phyloP scores from a whole-genome alignment of 1,139 yeast genomes.

The Yamadazyma sp. region DNA sequence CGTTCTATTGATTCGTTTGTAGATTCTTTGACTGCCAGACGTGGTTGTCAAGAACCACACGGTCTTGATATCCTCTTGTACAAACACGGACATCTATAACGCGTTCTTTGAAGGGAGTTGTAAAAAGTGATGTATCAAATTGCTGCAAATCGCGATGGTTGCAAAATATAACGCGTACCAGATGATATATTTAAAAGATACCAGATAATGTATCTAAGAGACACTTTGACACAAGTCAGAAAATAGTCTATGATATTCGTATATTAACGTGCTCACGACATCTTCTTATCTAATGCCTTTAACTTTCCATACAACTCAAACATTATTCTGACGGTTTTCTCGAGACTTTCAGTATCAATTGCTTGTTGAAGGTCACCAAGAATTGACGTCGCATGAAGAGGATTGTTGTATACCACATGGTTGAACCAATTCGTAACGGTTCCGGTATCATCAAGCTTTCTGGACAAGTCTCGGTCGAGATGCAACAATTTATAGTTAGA shows the following conservation, averaged over 20 bases:
- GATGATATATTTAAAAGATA: too few species aligned
- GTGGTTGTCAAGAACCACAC: constrained; percentile 10
- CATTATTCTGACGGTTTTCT: constrained; percentile 28
- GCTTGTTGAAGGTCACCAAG: constrained; percentile 28
- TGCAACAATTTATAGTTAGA: constrained; percentile 54
- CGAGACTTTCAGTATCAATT: constrained; percentile 23
- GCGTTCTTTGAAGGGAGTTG: too few species aligned
- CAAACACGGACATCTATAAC: constrained; percentile 3
- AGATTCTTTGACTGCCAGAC: constrained; percentile 2
- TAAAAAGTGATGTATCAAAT: constrained; percentile 1
- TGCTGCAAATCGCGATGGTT: constrained; percentile 6
- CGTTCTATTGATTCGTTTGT: constrained; percentile 22
- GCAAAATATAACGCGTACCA: constrained; percentile 1
- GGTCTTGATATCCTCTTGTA: constrained; percentile 9
- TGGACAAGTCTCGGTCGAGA: constrained; percentile 40
- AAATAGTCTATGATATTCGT: too few species aligned
- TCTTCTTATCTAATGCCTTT: constrained; percentile 20
- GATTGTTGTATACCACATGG: constrained; percentile 22
- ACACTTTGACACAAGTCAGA: too few species aligned
- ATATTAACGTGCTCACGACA: constrained; percentile 10
- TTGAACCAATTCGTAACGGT: constrained; percentile 17
- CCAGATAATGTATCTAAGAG: too few species aligned
- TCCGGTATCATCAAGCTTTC: constrained; percentile 11
- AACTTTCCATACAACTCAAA: constrained; percentile 36
- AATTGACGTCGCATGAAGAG: constrained; percentile 3